phyloP scores from a whole-genome alignment of 306 rosid species.

The Cicer yamashitae region DNA sequence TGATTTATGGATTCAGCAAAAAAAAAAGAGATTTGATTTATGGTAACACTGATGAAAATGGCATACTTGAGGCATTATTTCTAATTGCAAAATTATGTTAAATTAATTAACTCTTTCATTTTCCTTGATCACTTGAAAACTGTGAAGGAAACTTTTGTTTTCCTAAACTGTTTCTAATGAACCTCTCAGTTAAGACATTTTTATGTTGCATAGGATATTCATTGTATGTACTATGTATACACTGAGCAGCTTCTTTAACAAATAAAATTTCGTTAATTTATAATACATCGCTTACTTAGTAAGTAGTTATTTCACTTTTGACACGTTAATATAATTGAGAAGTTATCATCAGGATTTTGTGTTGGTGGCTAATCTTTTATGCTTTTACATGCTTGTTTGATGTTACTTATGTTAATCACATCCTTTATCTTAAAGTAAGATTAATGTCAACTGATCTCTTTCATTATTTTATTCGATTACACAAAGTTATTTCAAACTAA shows the following conservation, averaged over 20 bases:
- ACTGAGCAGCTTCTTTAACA: background rate
- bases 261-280: slow-evolving; percentile 7
- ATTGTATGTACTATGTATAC: slow-evolving; percentile 20
- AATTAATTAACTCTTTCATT: slow-evolving; percentile 2
- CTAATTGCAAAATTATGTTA: slow-evolving; percentile 9
- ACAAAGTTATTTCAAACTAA: slow-evolving; percentile 49
- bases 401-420: slow-evolving; percentile 19
- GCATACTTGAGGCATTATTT: slow-evolving; percentile 18
- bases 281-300: slow-evolving; percentile 16
- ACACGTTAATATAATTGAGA: slow-evolving; percentile 5
- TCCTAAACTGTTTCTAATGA: slow-evolving; percentile 18
- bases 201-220: slow-evolving; percentile 29
- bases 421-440: slow-evolving; percentile 13
- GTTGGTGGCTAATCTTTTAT: slow-evolving; percentile 10
- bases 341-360: slow-evolving; percentile 34
- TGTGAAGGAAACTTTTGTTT: slow-evolving; percentile 3
- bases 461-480: slow-evolving; percentile 34
- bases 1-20: background rate
- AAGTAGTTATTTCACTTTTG: slow-evolving; percentile 30
- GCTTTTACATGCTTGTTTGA: slow-evolving; percentile 16
- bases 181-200: slow-evolving; percentile 5
- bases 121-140: slow-evolving; percentile 15
- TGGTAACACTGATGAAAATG: slow-evolving; percentile 5
- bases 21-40: slow-evolving; percentile 1
- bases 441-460: slow-evolving; percentile 38